Conservation (phyloP, 2,329 filamentous ascomycete genomes). For the Sclerotiophoma versabilis region DNA sequence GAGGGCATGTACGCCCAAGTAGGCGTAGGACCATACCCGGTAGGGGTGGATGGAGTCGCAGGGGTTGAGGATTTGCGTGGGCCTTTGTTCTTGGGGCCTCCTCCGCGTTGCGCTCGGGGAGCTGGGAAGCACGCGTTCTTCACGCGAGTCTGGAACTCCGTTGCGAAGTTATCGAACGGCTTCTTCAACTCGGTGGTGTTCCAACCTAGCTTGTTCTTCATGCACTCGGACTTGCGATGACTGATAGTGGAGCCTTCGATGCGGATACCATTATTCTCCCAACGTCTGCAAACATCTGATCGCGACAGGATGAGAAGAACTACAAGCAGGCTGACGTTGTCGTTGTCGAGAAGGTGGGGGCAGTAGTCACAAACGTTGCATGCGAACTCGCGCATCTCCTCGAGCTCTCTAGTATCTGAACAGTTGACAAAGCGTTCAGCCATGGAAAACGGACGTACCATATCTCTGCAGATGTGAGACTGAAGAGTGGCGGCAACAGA, state of each 20-base stretch:
- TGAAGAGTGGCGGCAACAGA: slow-evolving; percentile 44
- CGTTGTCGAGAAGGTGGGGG: slow-evolving; percentile 50
- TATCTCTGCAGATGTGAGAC: slow-evolving; percentile 45
- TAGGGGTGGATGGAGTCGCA: slow-evolving; percentile 26
- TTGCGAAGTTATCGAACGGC: slow-evolving; percentile 45
- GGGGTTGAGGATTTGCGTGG: slow-evolving; percentile 32
- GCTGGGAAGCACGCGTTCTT: slow-evolving; percentile 44
- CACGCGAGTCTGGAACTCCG: slow-evolving; percentile 46
- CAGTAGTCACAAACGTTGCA: slow-evolving; percentile 47
- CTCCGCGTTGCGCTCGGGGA: slow-evolving; percentile 31
- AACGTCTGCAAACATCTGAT: slow-evolving; percentile 46
- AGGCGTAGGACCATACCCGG: slow-evolving; percentile 22
- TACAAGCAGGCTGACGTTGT: slow-evolving; percentile 47
- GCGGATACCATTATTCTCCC: slow-evolving; percentile 47
- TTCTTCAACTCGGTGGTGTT: slow-evolving; percentile 42
- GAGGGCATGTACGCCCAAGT: slow-evolving; percentile 30
- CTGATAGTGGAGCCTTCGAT: slow-evolving; percentile 49
- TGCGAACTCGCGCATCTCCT: slow-evolving; percentile 43
- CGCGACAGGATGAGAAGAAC: slow-evolving; percentile 46
- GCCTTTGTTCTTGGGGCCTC: slow-evolving; percentile 23
- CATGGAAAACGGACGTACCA: slow-evolving; percentile 45
- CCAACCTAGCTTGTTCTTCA: slow-evolving; percentile 49
- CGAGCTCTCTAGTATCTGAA: slow-evolving; percentile 42
- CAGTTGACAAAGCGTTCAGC: slow-evolving; percentile 44
- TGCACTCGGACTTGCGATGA: slow-evolving; percentile 48